phyloP scores from a whole-genome alignment of 208 protist species.

The Leishmania major region DNA sequence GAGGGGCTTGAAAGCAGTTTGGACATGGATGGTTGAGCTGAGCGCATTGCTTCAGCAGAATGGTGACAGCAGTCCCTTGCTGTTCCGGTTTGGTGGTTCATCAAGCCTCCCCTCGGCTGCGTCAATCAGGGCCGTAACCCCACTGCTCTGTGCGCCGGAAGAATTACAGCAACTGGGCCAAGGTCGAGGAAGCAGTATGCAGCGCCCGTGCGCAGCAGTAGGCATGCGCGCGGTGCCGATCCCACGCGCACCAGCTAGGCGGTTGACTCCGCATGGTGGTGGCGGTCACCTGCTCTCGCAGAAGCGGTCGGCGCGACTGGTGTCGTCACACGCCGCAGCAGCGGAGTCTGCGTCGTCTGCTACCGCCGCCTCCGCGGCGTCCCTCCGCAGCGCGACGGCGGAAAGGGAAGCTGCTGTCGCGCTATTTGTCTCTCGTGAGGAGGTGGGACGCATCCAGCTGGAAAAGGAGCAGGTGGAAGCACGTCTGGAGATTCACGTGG shows the following conservation, averaged over 20 bases:
- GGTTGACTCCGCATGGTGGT: not conserved
- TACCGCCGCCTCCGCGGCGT: not conserved
- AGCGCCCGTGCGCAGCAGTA: not conserved
- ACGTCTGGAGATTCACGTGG: slow-evolving; percentile 7
- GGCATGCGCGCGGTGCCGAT: not conserved
- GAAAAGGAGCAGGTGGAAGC: slow-evolving; percentile 26
- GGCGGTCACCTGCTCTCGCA: not conserved
- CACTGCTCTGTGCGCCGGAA: slow-evolving; percentile 13
- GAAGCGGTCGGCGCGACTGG: not conserved
- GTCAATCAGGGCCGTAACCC: not conserved
- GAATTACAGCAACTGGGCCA: not conserved
- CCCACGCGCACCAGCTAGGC: not conserved
- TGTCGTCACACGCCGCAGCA: not conserved
- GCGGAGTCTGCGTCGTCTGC: not conserved
- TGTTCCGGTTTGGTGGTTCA: not conserved
- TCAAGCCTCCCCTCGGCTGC: slow-evolving; percentile 2
- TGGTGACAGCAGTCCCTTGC: not conserved
- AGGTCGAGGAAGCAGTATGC: not conserved
- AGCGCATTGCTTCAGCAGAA: not conserved
- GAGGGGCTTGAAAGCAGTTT: slow-evolving; percentile 22
- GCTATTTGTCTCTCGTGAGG: slow-evolving; percentile 6
- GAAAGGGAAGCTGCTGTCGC: not conserved
- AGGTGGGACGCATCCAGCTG: slow-evolving; percentile 10
- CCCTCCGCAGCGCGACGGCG: not conserved
- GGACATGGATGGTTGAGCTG: slow-evolving; percentile 12